Evolutionary conservation across 352 stramenopile species (phyloP).

Genomic region (Thraustochytrium striatum): DNA sequence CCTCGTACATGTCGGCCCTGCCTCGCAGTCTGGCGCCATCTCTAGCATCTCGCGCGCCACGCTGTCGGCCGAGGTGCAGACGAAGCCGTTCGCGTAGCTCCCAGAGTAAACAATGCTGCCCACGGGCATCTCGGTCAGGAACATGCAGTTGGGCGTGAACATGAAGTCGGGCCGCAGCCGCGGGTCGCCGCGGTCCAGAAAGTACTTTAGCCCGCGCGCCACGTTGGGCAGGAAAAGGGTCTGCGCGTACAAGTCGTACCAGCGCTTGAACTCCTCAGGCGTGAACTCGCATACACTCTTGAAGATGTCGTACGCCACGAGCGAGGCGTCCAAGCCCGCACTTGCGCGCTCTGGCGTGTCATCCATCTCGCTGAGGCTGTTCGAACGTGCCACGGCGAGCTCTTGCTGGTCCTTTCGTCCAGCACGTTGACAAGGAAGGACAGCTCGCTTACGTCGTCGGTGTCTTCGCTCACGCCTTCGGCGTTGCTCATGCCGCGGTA

Average conservation of each 20-base stretch:
- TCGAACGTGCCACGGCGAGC: too few species aligned
- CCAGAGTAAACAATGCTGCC: slow-evolving; percentile 1
- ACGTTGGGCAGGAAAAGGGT: slow-evolving; percentile 36
- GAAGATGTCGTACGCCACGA: slow-evolving; percentile 41
- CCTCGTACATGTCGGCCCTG: neutral
- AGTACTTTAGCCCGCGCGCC: neutral
- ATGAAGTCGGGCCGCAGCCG: slow-evolving; percentile 5
- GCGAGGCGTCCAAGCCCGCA: neutral
- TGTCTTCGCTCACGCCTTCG: too few species aligned
- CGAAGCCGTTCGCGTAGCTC: slow-evolving; percentile 7
- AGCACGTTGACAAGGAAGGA: too few species aligned
- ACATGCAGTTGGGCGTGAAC: neutral
- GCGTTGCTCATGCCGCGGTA: too few species aligned
- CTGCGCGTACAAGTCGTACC: slow-evolving; percentile 33
- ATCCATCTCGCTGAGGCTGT: slow-evolving; percentile 2
- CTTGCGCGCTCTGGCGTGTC: neutral
- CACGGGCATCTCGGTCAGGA: neutral
- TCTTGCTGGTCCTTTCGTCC: too few species aligned
- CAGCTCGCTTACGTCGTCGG: too few species aligned
- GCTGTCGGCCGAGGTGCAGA: neutral
- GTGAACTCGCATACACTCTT: slow-evolving; percentile 28
- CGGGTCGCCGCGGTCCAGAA: neutral
- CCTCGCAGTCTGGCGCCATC: neutral
- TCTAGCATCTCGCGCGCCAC: neutral
- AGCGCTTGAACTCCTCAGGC: slow-evolving; percentile 31